Conservation (phyloP, 192 early-diverging fungal species). For the Powellomyces hirtus region DNA sequence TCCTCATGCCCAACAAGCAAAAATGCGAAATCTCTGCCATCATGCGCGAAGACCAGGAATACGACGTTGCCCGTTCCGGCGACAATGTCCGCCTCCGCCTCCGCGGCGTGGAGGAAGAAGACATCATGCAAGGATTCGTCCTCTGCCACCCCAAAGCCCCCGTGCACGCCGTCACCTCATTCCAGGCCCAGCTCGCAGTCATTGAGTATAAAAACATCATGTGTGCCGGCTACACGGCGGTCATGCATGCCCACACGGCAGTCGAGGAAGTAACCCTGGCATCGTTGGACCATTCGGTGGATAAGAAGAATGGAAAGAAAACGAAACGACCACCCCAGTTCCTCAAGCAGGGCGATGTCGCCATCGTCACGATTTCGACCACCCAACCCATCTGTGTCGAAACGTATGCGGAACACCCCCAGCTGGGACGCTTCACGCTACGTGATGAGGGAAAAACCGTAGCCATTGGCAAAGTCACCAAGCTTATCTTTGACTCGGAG, state of each 20-base stretch:
- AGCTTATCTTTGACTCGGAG: conserved; percentile 59
- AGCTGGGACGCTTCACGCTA: conserved; percentile 96
- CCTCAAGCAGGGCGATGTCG: conserved; percentile 87
- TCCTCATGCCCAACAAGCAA: conserved; percentile 91
- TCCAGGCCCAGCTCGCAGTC: conserved; percentile 87
- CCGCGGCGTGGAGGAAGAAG: conserved; percentile 92
- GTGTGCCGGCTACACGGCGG: conserved; percentile 90
- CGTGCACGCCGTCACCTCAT: conserved; percentile 72
- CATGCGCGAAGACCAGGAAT: conserved; percentile 81
- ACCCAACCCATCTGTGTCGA: conserved; percentile 80
- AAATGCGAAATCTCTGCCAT: conserved; percentile 73
- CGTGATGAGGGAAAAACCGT: conserved; percentile 95
- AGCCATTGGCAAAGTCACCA: conserved; percentile 93
- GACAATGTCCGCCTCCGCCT: conserved; percentile 93
- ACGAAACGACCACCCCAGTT: conserved; percentile 88
- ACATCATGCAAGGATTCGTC: conserved; percentile 83
- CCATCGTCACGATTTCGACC: conserved; percentile 82
- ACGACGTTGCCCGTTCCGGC: conserved; percentile 71
- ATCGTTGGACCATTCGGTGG: conserved; percentile 83
- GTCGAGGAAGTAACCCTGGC: conserved; percentile 78
- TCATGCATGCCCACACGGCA: conserved; percentile 87
- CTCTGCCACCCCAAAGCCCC: conserved; percentile 76
- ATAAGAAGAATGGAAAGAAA: conserved; percentile 89
- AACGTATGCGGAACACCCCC: conserved; percentile 78
- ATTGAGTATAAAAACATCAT: conserved; percentile 96